Evolutionary conservation across 179 eudicot genomes (phyloP).

Genomic region (Vitellaria paradoxa): DNA sequence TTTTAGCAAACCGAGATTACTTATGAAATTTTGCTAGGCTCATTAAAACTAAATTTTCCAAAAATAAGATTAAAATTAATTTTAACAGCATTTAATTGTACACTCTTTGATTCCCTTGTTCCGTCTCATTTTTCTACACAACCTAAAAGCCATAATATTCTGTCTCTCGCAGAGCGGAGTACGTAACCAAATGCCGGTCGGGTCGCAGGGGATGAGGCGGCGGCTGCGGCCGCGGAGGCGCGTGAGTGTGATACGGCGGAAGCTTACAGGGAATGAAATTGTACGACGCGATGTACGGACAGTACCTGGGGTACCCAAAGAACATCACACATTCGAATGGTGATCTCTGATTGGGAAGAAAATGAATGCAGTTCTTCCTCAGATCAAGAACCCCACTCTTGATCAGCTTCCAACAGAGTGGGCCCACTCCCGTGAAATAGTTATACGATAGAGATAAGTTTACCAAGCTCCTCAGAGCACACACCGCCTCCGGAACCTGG

Average conservation of each 20-base stretch:
- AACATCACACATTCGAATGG: background rate
- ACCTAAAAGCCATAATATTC: background rate
- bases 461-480: background rate
- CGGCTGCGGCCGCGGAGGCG: background rate
- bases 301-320: background rate
- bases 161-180: background rate
- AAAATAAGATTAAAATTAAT: too few relatives aligned
- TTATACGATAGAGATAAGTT: constrained; percentile 1
- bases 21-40: too few relatives aligned
- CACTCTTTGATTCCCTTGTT: too few relatives aligned
- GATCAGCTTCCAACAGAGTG: background rate
- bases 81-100: too few relatives aligned
- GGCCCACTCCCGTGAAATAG: constrained; percentile 8
- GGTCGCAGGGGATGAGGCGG: background rate
- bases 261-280: constrained; percentile 6
- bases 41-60: too few relatives aligned
- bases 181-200: background rate
- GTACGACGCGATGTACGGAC: constrained; percentile 7
- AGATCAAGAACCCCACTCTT: constrained; percentile 10
- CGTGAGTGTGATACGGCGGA: background rate
- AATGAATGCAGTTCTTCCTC: constrained; percentile 6
- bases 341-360: constrained; percentile 5
- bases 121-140: too few relatives aligned
- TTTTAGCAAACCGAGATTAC: too few relatives aligned
- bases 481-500: constrained; percentile 9